Conservation (phyloP, 2,329 filamentous ascomycete genomes). For the Rosellinia necatrix region DNA sequence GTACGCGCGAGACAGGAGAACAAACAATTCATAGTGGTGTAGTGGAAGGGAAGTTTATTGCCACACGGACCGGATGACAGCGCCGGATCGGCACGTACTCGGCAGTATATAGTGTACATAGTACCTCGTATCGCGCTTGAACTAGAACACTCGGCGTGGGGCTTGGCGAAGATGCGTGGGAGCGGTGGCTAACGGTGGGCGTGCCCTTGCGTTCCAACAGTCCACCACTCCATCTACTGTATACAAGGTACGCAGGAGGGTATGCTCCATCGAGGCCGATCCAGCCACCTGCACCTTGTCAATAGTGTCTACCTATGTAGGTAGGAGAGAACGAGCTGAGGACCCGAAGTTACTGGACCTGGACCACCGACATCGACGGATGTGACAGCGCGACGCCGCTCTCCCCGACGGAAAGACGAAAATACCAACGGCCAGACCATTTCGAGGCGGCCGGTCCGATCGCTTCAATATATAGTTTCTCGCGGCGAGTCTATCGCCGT, state of each 20-base stretch:
- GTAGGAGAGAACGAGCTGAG: constrained; percentile 15
- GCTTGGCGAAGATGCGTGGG: constrained; percentile 18
- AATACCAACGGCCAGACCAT: no score
- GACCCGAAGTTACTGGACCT: neutral
- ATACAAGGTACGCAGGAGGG: neutral
- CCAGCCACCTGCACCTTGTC: constrained; percentile 19
- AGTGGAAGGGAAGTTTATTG: no score
- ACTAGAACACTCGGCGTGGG: constrained; percentile 13
- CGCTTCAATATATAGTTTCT: constrained; percentile 11
- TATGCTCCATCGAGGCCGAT: constrained; percentile 4
- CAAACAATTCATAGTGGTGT: no score
- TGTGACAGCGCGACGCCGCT: constrained; percentile 8
- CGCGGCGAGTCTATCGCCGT: no score
- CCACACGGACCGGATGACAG: constrained; percentile 7
- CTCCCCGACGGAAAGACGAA: neutral
- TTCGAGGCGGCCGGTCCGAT: neutral
- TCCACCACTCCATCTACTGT: neutral
- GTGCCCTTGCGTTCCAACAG: no score
- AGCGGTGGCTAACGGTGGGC: constrained; percentile 17
- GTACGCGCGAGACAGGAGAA: no score
- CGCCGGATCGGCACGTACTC: constrained; percentile 26
- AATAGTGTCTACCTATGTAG: constrained; percentile 16
- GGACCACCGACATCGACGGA: no score
- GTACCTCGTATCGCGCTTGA: constrained; percentile 22
- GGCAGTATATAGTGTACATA: neutral